A percentile compares a stretch with the other conserved stretches of the same genome.
phyloP scores from a whole-genome alignment of 2,329 filamentous ascomycete genomes.

The Epichloe festucae region DNA sequence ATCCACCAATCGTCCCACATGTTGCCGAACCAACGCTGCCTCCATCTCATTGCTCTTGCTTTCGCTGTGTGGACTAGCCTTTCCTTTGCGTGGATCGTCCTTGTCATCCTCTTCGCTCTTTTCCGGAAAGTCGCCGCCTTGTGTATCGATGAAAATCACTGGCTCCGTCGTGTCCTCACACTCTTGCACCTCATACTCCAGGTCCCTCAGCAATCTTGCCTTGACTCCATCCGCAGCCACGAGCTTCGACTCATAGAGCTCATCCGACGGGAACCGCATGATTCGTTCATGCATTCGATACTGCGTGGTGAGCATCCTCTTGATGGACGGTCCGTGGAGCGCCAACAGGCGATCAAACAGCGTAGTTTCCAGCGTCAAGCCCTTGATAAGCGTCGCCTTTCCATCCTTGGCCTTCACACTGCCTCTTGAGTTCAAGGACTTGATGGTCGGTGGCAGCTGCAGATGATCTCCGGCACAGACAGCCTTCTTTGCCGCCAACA shows the following conservation, averaged over 20 bases:
- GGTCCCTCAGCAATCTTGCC: conserved; percentile 57
- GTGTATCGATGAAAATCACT: conserved; percentile 88
- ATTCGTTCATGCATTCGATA: conserved; percentile 97
- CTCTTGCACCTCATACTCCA: conserved; percentile 65
- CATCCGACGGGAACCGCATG: conserved; percentile 84
- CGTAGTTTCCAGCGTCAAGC: conserved; percentile 67
- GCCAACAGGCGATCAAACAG: conserved; percentile 80
- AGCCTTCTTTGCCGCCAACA: conserved; percentile 69
- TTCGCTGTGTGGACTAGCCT: conserved; percentile 32
- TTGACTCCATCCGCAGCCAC: conserved; percentile 71
- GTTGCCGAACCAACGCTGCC: conserved; percentile 63
- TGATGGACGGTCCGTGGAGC: conserved; percentile 71
- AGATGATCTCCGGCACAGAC: conserved; percentile 90
- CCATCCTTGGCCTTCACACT: conserved; percentile 26
- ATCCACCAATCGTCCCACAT: conserved; percentile 63
- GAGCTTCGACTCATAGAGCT: conserved; percentile 73
- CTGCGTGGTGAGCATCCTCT: conserved; percentile 90
- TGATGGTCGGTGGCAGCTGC: conserved; percentile 89
- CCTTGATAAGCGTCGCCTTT: conserved; percentile 27
- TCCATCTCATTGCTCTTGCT: conserved; percentile 93
- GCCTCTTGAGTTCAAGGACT: conserved; percentile 50
- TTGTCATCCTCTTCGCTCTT: conserved; percentile 60
- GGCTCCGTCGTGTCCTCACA: conserved; percentile 82
- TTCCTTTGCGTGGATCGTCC: conserved; percentile 29
- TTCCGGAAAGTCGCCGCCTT: conserved; percentile 85